Percentiles rank a stretch among this genome's conserved stretches.
Evolutionary conservation across 495 filamentous ascomycete genomes (phyloP).

Genomic region (Copromyces sp.): DNA sequence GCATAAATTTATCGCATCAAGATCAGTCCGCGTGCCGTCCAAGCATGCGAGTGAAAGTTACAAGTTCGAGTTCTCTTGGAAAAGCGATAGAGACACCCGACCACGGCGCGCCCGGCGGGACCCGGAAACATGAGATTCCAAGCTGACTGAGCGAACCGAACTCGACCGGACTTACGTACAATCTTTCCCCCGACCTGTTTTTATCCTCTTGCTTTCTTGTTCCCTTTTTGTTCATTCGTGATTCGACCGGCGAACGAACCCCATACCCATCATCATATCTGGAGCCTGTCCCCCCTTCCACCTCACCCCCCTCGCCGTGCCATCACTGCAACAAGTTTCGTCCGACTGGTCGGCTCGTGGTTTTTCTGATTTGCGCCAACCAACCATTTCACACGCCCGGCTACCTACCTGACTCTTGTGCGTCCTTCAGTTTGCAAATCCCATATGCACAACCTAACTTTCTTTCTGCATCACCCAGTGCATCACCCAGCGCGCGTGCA

Average conservation of each 20-base stretch:
- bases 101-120: not conserved
- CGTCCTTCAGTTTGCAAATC: not conserved
- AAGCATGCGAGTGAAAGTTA: not conserved
- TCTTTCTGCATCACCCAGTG: slow-evolving; percentile 28
- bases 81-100: not conserved
- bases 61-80: not conserved
- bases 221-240: not conserved
- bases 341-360: slow-evolving; percentile 1
- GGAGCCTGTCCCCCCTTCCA: not conserved
- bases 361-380: slow-evolving; percentile 24
- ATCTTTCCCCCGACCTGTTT: not conserved
- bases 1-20: not conserved
- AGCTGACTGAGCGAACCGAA: not conserved
- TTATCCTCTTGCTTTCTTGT: not conserved
- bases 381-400: slow-evolving; percentile 1
- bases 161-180: not conserved
- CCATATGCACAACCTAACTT: slow-evolving; percentile 22
- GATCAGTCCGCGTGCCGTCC: not conserved
- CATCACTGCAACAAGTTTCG: slow-evolving; percentile 2
- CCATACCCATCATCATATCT: not conserved
- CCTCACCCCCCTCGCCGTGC: not conserved
- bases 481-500: slow-evolving; percentile 34
- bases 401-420: not conserved
- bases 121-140: not conserved
- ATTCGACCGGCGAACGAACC: not conserved